A percentile compares a stretch with the other conserved stretches of the same genome.
Conservation (phyloP, 1,284 basidiomycete species). For the Sporisorium exsertum region DNA sequence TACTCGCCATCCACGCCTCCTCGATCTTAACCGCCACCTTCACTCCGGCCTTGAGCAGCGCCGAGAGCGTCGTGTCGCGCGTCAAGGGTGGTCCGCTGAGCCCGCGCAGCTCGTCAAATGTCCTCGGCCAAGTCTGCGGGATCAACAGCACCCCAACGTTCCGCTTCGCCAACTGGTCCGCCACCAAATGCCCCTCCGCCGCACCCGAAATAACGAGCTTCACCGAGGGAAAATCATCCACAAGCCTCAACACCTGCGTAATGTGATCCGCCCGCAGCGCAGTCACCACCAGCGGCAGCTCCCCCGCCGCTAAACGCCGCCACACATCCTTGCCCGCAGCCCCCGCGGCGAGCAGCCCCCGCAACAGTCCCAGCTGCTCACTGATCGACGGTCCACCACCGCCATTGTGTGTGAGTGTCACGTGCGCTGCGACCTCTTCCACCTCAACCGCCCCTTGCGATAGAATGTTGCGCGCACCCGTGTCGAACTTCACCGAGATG, state of each 20-base stretch:
- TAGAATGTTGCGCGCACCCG: constrained; percentile 69
- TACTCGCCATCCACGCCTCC: constrained; percentile 76
- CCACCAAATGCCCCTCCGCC: constrained; percentile 77
- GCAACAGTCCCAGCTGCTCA: constrained; percentile 79
- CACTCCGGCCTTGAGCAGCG: constrained; percentile 77
- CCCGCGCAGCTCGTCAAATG: constrained; percentile 79
- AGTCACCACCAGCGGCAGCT: constrained; percentile 78
- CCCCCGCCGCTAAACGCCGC: constrained; percentile 69
- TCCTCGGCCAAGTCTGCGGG: constrained; percentile 75
- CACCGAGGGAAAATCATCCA: constrained; percentile 77
- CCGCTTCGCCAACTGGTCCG: constrained; percentile 78
- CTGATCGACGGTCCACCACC: constrained; percentile 73
- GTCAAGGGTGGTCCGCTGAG: constrained; percentile 81
- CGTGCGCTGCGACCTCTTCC: constrained; percentile 78
- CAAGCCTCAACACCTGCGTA: constrained; percentile 79
- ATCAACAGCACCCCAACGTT: constrained; percentile 80
- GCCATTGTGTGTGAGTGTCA: constrained; percentile 73
- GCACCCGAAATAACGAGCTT: constrained; percentile 78
- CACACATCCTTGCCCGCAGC: constrained; percentile 67
- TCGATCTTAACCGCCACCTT: constrained; percentile 79
- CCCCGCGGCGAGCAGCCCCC: constrained; percentile 74
- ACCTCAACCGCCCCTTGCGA: constrained; percentile 77
- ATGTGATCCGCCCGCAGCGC: constrained; percentile 81
- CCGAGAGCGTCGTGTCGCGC: constrained; percentile 76
- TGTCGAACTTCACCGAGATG: constrained; percentile 53